phyloP scores from a whole-genome alignment of 768 basidiomycete genomes.

The Gymnopilus dilepis region DNA sequence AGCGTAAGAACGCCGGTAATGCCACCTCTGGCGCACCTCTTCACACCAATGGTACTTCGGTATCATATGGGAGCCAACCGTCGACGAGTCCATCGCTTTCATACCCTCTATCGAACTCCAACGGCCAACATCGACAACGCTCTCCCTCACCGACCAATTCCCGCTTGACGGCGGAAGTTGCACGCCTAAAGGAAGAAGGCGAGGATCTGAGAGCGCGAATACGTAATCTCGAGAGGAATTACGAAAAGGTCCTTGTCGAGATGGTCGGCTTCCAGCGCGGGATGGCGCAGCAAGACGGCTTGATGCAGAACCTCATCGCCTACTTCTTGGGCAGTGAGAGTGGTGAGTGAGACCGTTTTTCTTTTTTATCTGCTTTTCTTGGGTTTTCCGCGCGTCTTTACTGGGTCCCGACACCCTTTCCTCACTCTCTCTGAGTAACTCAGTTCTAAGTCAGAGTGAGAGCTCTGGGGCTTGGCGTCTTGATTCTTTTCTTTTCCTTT shows the following conservation, averaged over 20 bases:
- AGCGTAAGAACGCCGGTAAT: constrained; percentile 35
- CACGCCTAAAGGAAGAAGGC: constrained; percentile 37
- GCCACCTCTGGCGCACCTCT: constrained; percentile 29
- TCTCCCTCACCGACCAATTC: constrained; percentile 11
- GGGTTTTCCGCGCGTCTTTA: neutral
- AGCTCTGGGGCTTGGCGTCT: constrained; percentile 11
- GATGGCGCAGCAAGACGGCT: constrained; percentile 79
- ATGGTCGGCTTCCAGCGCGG: constrained; percentile 44
- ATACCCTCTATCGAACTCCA: constrained; percentile 7
- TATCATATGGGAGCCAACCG: constrained; percentile 1
- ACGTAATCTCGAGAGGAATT: constrained; percentile 42
- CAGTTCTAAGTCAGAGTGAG: constrained; percentile 9
- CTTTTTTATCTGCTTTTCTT: constrained; percentile 6
- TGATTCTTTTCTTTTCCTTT: constrained; percentile 1
- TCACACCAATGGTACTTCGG: constrained; percentile 27
- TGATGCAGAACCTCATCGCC: constrained; percentile 82
- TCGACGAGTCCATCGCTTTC: neutral
- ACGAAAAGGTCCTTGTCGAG: constrained; percentile 42
- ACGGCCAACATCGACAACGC: neutral
- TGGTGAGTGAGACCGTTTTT: constrained; percentile 33
- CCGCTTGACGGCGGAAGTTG: constrained; percentile 31
- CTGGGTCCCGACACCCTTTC: neutral
- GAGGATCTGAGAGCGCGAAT: constrained; percentile 41
- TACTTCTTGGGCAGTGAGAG: constrained; percentile 79
- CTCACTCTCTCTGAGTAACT: constrained; percentile 9